phyloP scores from a whole-genome alignment of 2,329 filamentous ascomycete genomes.

The Cordyceps militaris region DNA sequence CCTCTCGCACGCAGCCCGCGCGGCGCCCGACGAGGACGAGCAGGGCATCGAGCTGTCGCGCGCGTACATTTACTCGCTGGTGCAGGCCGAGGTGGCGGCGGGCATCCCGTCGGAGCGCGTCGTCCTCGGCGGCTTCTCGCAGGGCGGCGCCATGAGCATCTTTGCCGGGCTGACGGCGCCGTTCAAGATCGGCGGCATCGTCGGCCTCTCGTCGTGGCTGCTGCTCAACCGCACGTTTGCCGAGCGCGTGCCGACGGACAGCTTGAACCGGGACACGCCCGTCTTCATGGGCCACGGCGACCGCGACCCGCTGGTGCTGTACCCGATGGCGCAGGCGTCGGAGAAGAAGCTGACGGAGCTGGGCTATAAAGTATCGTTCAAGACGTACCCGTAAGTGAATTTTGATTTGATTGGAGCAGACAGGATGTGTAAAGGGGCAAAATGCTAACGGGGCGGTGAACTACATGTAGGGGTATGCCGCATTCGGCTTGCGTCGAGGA shows the following conservation, averaged over 20 bases:
- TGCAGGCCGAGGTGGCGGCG: conserved; percentile 69
- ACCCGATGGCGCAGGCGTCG: conserved; percentile 61
- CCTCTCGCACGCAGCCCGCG: conserved; percentile 24
- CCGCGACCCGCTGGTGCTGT: conserved; percentile 63
- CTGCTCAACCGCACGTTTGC: conserved; percentile 50
- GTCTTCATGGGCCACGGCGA: conserved; percentile 81
- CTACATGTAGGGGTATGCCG: conserved; percentile 50
- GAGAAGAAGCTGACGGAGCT: conserved; percentile 58
- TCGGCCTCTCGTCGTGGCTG: conserved; percentile 78
- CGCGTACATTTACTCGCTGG: conserved; percentile 67
- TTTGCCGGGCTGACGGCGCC: conserved; percentile 68
- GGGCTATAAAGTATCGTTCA: conserved; percentile 69
- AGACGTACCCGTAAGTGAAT: conserved; percentile 59
- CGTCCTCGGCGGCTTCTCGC: conserved; percentile 76
- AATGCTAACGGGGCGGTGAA: neutral
- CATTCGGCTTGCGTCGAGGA: conserved; percentile 75
- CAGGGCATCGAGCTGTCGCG: conserved; percentile 65
- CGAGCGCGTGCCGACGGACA: conserved; percentile 31
- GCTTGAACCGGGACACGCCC: conserved; percentile 55
- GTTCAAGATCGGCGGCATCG: conserved; percentile 76
- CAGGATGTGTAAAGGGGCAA: neutral
- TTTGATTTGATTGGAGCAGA: neutral
- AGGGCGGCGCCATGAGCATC: conserved; percentile 83
- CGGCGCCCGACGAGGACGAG: conserved; percentile 50
- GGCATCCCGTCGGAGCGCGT: conserved; percentile 77